Evolutionary conservation across 2,329 filamentous ascomycete species (phyloP).

Genomic region (Sporothrix inflata): DNA sequence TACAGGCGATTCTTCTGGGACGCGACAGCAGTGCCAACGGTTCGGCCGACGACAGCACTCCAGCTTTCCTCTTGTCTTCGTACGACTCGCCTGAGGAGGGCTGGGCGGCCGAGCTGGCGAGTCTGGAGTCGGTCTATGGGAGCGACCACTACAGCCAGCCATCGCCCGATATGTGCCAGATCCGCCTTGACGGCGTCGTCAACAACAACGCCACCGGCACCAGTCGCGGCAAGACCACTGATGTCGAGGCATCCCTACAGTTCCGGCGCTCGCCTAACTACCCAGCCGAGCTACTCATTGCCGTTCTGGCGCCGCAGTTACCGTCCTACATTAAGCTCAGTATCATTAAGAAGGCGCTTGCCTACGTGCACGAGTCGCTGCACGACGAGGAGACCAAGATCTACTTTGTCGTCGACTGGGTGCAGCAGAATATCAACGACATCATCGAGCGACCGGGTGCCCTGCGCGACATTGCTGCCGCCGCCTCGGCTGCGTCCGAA

Average conservation of each 20-base stretch:
- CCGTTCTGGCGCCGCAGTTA: slow-evolving; percentile 65
- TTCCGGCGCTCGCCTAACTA: slow-evolving; percentile 76
- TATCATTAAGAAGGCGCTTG: slow-evolving; percentile 75
- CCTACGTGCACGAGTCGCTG: slow-evolving; percentile 70
- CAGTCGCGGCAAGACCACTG: neutral
- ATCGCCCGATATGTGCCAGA: slow-evolving; percentile 67
- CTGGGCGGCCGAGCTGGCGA: slow-evolving; percentile 86
- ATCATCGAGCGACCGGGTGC: slow-evolving; percentile 85
- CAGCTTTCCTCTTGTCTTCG: slow-evolving; percentile 30
- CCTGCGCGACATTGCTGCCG: slow-evolving; percentile 80
- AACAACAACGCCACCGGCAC: slow-evolving; percentile 52
- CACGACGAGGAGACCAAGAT: slow-evolving; percentile 85
- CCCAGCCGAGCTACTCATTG: slow-evolving; percentile 70
- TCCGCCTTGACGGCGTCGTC: slow-evolving; percentile 63
- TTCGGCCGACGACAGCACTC: slow-evolving; percentile 34
- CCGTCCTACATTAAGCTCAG: slow-evolving; percentile 94
- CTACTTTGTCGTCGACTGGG: slow-evolving; percentile 87
- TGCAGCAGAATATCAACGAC: slow-evolving; percentile 79
- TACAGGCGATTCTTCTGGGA: slow-evolving; percentile 71
- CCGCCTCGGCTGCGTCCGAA: slow-evolving; percentile 68
- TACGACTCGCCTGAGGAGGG: slow-evolving; percentile 59
- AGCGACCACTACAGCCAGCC: slow-evolving; percentile 65
- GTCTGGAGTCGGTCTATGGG: slow-evolving; percentile 83
- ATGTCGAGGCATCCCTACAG: slow-evolving; percentile 57
- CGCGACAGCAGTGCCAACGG: slow-evolving; percentile 30